phyloP scores from a whole-genome alignment of 2,329 filamentous ascomycete genomes.

The Ascocoryne sarcoides region DNA sequence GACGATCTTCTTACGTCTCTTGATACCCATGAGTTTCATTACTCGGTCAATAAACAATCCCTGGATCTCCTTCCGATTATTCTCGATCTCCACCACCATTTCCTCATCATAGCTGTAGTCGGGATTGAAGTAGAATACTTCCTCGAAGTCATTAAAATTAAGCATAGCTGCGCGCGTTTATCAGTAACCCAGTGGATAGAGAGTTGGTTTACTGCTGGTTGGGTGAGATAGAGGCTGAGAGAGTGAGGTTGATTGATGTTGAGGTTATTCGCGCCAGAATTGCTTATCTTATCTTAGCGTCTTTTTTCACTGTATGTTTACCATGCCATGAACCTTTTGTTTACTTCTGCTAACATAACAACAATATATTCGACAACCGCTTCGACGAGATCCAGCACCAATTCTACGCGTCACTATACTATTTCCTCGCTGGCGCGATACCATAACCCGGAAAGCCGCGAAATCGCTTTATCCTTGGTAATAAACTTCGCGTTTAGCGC shows the following conservation, averaged over 20 bases:
- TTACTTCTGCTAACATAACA: constrained; percentile 4
- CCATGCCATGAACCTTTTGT: constrained; percentile 2
- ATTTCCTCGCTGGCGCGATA: not conserved
- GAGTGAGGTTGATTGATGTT: not conserved
- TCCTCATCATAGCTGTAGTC: constrained; percentile 55
- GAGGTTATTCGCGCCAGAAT: constrained; percentile 1
- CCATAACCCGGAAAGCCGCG: not conserved
- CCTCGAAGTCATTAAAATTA: constrained; percentile 57
- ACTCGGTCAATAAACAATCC: constrained; percentile 77
- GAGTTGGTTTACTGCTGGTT: constrained; percentile 1
- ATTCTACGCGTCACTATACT: constrained; percentile 11
- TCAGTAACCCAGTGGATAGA: too few relatives aligned
- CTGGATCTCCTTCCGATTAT: constrained; percentile 57
- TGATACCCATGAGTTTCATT: constrained; percentile 59
- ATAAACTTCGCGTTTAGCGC: constrained; percentile 1
- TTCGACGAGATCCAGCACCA: constrained; percentile 2
- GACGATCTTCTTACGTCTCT: constrained; percentile 45
- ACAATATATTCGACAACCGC: constrained; percentile 8
- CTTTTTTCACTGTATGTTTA: constrained; percentile 3
- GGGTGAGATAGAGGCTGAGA: not conserved
- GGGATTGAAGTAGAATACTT: constrained; percentile 54
- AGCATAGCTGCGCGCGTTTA: constrained; percentile 46
- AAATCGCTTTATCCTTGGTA: not conserved
- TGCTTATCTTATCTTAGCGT: constrained; percentile 18
- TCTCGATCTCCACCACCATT: constrained; percentile 53